Base-by-base conservation (phyloP, 176 grass and related monocot species). In the Juncus inflexus region DNA sequence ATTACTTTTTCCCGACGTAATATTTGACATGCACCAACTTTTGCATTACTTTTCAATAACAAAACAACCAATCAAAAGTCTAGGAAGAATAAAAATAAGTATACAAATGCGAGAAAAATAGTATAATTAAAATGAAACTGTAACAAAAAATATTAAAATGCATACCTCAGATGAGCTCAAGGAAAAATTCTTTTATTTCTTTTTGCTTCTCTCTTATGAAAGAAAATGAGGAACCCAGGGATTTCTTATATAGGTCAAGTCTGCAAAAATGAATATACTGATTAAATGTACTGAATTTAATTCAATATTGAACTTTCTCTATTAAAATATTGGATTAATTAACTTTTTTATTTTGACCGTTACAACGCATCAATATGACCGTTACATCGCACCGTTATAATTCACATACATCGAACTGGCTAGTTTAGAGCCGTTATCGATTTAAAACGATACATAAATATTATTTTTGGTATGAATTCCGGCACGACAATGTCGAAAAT, bases 231-330 rank as follows among this genome's bases (percentile, higher is more conserved):
- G 3, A 4, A 40, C 3, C 13, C 19, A 28, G 53, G 7, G 38
- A 71, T 12, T 47, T 14, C 14, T 47, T 71, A 71, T 71, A 58
- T 58, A 45, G 39, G 54, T 10, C 37, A 28, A 42, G 3, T 14
- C 4, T 58, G 50, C 10, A 70, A 70, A 70, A 71, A 59, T 70
- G 12, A 71, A 57, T 70, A 70, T 55, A 42, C 28, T 28, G 13
- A 4, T 71, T 59, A 40, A 43, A 57, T 47, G 67, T 59, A 71
- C n/a, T 58, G 40, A 57, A 57, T 40, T 57, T 57, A 57, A 55
- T 47, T 15, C 57, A 70, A 41, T 70, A 55, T 16, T 6, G 55
- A 70, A 51, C 39, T 70, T 70, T 54, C 13, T 58, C 13, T 16
- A 58, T 19, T 71, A 55, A 58, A 69, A 69, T 40, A 0, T 56